These are phyloP conservation scores for Scedosporium aurantiacum DNA, from an alignment of 2,329 filamentous ascomycete species.

Conservation along the genomic window DNA sequence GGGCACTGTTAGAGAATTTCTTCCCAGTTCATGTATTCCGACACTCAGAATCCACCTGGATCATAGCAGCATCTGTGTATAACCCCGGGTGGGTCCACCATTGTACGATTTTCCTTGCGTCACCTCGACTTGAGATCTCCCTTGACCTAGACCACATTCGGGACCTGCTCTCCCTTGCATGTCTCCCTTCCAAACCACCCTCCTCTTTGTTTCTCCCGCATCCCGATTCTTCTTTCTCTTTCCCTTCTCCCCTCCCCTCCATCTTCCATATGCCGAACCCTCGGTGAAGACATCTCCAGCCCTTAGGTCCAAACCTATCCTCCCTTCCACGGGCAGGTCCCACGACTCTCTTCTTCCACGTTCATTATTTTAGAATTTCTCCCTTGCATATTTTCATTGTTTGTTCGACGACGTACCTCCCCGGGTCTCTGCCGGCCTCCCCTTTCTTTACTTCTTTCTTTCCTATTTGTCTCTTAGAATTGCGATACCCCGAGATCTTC, in stretches of 20 bases:
- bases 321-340: conserved; percentile 4
- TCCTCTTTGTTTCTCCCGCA: neutral
- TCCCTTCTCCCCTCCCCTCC: neutral
- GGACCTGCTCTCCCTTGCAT: neutral
- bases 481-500: neutral
- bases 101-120: conserved; percentile 6
- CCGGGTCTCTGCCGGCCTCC: neutral
- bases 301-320: conserved; percentile 1
- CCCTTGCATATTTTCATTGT: neutral
- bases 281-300: neutral
- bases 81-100: conserved; percentile 1
- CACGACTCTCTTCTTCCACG: conserved; percentile 5
- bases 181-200: neutral
- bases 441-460: neutral
- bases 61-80: neutral
- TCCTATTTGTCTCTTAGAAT: no score
- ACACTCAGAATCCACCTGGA: no score
- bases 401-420: neutral
- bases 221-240: neutral
- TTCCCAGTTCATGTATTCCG: neutral
- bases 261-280: neutral
- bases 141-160: conserved; percentile 1
- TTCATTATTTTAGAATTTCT: conserved; percentile 4
- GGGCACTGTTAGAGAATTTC: neutral
- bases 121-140: neutral